phyloP scores from a whole-genome alignment of 345 rosid species.

The Pistacia integerrima region DNA sequence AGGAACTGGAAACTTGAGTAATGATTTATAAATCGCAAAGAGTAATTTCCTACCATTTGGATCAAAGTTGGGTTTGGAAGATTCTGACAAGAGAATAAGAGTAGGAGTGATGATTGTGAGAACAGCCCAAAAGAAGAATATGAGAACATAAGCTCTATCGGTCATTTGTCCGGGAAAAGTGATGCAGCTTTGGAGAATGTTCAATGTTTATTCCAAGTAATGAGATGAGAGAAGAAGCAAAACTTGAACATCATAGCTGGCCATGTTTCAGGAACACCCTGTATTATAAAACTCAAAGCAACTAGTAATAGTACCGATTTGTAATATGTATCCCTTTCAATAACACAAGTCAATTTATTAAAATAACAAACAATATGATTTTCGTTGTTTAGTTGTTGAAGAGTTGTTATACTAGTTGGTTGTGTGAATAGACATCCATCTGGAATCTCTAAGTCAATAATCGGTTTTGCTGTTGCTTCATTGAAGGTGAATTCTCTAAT shows the following conservation, averaged over 20 bases:
- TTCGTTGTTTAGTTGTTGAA: slow-evolving; percentile 45
- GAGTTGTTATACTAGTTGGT: slow-evolving; percentile 44
- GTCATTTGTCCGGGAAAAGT: slow-evolving; percentile 46
- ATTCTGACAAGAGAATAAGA: slow-evolving; percentile 73
- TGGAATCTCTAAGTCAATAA: slow-evolving; percentile 28
- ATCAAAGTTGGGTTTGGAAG: slow-evolving; percentile 43
- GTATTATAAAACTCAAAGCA: slow-evolving; percentile 12
- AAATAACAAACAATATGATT: slow-evolving; percentile 19
- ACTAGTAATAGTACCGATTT: not conserved
- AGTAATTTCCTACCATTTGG: slow-evolving; percentile 36
- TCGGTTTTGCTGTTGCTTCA: not conserved
- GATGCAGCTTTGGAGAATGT: slow-evolving; percentile 10
- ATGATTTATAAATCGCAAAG: not conserved
- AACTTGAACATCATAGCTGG: slow-evolving; percentile 48
- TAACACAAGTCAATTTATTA: slow-evolving; percentile 19
- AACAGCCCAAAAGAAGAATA: slow-evolving; percentile 93
- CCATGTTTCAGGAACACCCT: slow-evolving; percentile 42
- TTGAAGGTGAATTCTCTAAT: not conserved
- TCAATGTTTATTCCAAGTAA: not conserved
- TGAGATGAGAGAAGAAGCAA: slow-evolving; percentile 1
- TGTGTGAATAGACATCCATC: slow-evolving; percentile 39
- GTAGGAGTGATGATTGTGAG: slow-evolving; percentile 87
- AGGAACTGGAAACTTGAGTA: not conserved
- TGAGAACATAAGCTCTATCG: slow-evolving; percentile 65
- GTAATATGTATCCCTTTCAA: slow-evolving; percentile 13